These are phyloP conservation scores for Moesziomyces sp. DNA, from an alignment of 1,284 basidiomycete genomes.

Conservation along the genomic window DNA sequence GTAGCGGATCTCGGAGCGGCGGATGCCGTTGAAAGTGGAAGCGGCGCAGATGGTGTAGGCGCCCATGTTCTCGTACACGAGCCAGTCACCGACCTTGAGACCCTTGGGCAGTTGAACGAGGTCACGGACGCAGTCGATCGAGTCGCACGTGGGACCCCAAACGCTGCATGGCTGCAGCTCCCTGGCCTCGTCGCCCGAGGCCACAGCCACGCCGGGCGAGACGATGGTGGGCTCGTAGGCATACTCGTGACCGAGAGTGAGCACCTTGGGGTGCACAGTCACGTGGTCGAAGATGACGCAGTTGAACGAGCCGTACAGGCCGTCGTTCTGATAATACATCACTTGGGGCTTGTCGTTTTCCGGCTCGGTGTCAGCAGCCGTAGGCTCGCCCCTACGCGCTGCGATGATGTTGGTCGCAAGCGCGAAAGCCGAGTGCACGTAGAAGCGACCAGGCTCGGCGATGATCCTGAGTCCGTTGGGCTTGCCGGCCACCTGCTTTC, in stretches of 20 bases:
- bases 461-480: slow-evolving; percentile 82
- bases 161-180: slow-evolving; percentile 69
- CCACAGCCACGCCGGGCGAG: slow-evolving; percentile 46
- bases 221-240: slow-evolving; percentile 67
- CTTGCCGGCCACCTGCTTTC: slow-evolving; percentile 54
- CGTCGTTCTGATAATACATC: slow-evolving; percentile 68
- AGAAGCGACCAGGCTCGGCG: slow-evolving; percentile 95
- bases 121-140: slow-evolving; percentile 76
- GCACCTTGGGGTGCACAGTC: slow-evolving; percentile 82
- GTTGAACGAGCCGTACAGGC: slow-evolving; percentile 92
- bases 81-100: slow-evolving; percentile 79
- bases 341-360: slow-evolving; percentile 52
- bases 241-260: slow-evolving; percentile 70
- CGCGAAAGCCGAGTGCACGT: slow-evolving; percentile 90
- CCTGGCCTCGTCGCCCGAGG: slow-evolving; percentile 47
- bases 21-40: slow-evolving; percentile 82
- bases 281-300: slow-evolving; percentile 95
- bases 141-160: slow-evolving; percentile 84
- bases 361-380: slow-evolving; percentile 13
- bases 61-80: slow-evolving; percentile 90
- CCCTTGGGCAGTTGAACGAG: slow-evolving; percentile 56
- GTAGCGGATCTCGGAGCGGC: slow-evolving; percentile 68
- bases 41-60: slow-evolving; percentile 93
- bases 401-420: slow-evolving; percentile 95
- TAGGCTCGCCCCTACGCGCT: slow-evolving; percentile 69